Evolutionary conservation across 306 rosid species (phyloP).

Genomic region (Gastrolobium villosum): DNA sequence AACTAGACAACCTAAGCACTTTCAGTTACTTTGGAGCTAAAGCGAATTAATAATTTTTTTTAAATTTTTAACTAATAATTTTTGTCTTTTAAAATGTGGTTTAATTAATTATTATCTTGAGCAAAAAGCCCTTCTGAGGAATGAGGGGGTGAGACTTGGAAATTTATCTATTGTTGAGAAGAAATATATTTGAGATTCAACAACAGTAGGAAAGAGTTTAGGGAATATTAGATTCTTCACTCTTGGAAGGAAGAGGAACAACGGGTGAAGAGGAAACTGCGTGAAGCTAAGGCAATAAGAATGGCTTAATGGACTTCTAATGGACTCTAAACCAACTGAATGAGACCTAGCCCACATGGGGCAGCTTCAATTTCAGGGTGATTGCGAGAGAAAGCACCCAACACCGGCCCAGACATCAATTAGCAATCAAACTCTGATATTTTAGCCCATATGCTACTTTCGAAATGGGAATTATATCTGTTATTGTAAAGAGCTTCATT

Average conservation of each 20-base stretch:
- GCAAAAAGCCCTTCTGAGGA: background rate
- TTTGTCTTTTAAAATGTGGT: background rate
- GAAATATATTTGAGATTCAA: constrained; percentile 13
- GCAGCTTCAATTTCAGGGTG: constrained; percentile 1
- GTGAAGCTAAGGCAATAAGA: background rate
- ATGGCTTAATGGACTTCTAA: constrained; percentile 2
- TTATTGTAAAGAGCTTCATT: constrained; percentile 6
- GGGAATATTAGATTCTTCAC: background rate
- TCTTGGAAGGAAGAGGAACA: background rate
- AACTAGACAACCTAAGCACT: background rate
- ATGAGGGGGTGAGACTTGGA: background rate
- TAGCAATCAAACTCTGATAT: constrained; percentile 24
- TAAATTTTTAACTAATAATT: background rate
- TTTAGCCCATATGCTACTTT: constrained; percentile 43
- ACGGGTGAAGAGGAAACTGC: background rate
- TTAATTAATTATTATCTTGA: background rate
- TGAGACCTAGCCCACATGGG: constrained; percentile 22
- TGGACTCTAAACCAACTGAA: background rate
- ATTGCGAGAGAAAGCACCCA: constrained; percentile 32
- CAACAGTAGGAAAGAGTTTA: background rate
- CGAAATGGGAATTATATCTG: constrained; percentile 20
- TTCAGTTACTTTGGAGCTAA: background rate
- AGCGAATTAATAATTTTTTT: background rate
- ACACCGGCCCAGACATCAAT: constrained; percentile 37
- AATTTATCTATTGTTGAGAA: background rate